These are phyloP conservation scores for Sicyos edulis DNA, from an alignment of 306 rosid species.

Conservation along the genomic window DNA sequence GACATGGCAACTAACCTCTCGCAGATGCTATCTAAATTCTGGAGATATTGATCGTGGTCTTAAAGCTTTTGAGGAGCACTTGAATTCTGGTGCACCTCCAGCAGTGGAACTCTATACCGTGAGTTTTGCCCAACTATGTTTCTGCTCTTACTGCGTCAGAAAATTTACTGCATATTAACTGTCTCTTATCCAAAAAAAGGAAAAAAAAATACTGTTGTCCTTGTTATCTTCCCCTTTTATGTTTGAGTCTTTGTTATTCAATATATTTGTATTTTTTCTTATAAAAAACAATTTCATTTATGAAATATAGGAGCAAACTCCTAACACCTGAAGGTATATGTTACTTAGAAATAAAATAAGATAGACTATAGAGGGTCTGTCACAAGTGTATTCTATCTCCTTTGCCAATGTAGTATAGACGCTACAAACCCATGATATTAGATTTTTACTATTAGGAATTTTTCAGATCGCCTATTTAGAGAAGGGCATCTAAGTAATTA, in stretches of 20 bases:
- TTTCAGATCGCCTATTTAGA: no score
- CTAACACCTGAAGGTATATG: no score
- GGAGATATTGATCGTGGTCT: slow-evolving; percentile 73
- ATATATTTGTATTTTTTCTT: background rate
- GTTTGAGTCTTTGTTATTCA: slow-evolving; percentile 11
- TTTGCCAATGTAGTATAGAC: background rate
- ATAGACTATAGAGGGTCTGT: no score
- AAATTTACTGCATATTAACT: background rate
- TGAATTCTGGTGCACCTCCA: slow-evolving; percentile 32
- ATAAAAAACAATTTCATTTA: no score
- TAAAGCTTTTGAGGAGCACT: slow-evolving; percentile 47
- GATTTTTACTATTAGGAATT: background rate
- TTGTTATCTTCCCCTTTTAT: background rate
- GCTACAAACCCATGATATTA: background rate
- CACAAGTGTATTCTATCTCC: background rate
- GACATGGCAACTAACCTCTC: slow-evolving; percentile 27
- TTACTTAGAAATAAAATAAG: no score
- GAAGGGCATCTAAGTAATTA: no score
- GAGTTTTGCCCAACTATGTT: slow-evolving; percentile 34
- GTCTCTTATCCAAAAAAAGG: background rate
- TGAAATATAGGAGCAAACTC: no score
- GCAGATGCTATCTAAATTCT: slow-evolving; percentile 68
- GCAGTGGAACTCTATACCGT: slow-evolving; percentile 55
- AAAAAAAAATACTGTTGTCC: background rate
- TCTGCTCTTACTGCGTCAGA: background rate